Conservation (phyloP, 305 asterid species). For the Fraxinus platypoda region DNA sequence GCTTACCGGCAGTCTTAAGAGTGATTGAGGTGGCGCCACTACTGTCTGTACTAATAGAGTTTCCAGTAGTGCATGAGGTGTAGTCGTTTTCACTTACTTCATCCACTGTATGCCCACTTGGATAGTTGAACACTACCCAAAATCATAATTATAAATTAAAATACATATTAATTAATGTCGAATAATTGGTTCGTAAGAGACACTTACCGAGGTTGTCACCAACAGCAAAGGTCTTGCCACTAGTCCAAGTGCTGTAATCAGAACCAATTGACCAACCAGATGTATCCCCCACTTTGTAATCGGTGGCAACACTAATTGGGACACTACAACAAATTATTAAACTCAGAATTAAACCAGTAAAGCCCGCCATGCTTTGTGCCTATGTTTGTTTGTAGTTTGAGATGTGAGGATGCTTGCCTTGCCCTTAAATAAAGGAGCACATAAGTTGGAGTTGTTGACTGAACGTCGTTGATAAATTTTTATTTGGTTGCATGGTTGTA, state of each 20-base stretch:
- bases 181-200: no score
- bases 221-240: slow-evolving; percentile 49
- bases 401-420: not conserved
- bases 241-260: slow-evolving; percentile 63
- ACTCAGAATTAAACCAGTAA: slow-evolving; percentile 2
- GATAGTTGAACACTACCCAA: slow-evolving; percentile 66
- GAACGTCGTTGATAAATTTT: not conserved
- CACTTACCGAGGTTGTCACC: slow-evolving; percentile 72
- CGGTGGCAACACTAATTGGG: slow-evolving; percentile 38
- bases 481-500: slow-evolving; percentile 26
- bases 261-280: slow-evolving; percentile 71
- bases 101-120: slow-evolving; percentile 65
- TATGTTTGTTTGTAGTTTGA: not conserved
- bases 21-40: slow-evolving; percentile 80
- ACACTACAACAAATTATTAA: slow-evolving; percentile 26
- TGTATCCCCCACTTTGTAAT: slow-evolving; percentile 63
- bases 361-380: slow-evolving; percentile 31
- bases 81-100: slow-evolving; percentile 67
- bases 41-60: slow-evolving; percentile 62
- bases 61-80: slow-evolving; percentile 55
- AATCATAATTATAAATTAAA: not conserved
- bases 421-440: slow-evolving; percentile 26
- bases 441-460: slow-evolving; percentile 51
- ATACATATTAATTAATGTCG: no score
- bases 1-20: slow-evolving; percentile 66